Base-by-base conservation (phyloP, 768 basidiomycete species). In the Russula ochroleuca region DNA sequence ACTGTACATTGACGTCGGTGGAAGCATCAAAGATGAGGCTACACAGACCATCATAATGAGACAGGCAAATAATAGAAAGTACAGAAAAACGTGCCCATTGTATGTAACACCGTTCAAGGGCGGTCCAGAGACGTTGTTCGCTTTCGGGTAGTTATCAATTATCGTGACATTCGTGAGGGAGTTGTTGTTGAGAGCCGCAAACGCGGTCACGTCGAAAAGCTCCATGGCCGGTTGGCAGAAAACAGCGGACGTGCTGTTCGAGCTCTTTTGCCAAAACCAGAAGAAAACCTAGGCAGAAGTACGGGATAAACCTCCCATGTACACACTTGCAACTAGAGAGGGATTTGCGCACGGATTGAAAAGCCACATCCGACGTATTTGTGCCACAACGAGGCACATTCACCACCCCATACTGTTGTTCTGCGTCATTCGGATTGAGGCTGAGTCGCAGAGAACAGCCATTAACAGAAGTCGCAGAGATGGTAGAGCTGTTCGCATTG, bases 221-320 rank as follows among this genome's bases (percentile, higher is more conserved):
- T 72, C 63, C 52, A 89, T 79, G 2, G 70, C 74, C 4, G 87
- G 86, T 13, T 72, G 66, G 69, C 87, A 89, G 66, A 88, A 86
- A 8, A 87, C 78, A 3, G 78, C 78, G 57, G 65, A 73, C 17
- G 72, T 68, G 55, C 70, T 68, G 49, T 76, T 70, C 19, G 66
- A 56, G 37, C 66, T 67, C 7, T 61, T 61, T 56, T 81, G 75
- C 70, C 78, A 86, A 70, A 72, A 87, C 86, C 86, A 89, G 69
- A 88, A 89, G 75, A 88, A 79, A 48, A 88, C 84, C 64, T 65
- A 55, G 21, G 21, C 21, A 23, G n/a, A 21, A 53, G 8, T 28
- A 28, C 6, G 15, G 21, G 17, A 35, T 64, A 47, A 50, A 48
- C 6, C 50, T 14, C 41, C 47, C 5, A 40, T 9, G 15, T 25